A percentile compares a stretch with the other conserved stretches of the same genome.
Evolutionary conservation across 2,329 filamentous ascomycete species (phyloP).

Genomic region (Ceratocystis albifundus): DNA sequence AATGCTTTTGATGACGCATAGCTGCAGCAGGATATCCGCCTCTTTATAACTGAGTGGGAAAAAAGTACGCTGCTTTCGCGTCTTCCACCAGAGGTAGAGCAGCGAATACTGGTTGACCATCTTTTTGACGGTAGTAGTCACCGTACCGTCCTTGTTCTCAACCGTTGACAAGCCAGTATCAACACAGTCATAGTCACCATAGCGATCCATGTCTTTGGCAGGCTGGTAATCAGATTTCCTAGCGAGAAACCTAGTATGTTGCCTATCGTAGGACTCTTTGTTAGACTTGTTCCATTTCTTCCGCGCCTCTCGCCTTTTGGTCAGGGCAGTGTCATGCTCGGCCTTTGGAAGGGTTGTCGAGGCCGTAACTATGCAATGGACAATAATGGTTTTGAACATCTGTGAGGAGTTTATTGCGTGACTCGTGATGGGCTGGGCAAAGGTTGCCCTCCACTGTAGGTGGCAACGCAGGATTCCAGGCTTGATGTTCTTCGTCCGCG

Average conservation of each 20-base stretch:
- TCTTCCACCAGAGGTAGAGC: slow-evolving; percentile 19
- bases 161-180: neutral
- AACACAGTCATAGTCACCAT: slow-evolving; percentile 4
- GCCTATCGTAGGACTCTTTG: neutral
- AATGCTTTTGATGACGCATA: neutral
- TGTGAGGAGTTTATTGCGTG: neutral
- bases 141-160: neutral
- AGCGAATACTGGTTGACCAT: slow-evolving; percentile 7
- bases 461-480: slow-evolving; percentile 14
- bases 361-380: neutral
- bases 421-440: slow-evolving; percentile 11
- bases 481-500: neutral
- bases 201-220: neutral
- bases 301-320: neutral
- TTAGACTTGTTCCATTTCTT: slow-evolving; percentile 7
- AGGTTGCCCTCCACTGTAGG: slow-evolving; percentile 19
- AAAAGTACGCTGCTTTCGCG: slow-evolving; percentile 15
- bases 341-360: neutral
- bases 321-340: neutral
- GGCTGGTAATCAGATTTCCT: neutral
- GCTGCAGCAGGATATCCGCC: slow-evolving; percentile 10
- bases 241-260: slow-evolving; percentile 1
- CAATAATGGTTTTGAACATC: slow-evolving; percentile 1
- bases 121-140: slow-evolving; percentile 6
- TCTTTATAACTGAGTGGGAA: slow-evolving; percentile 12